Conservation (phyloP, 2,329 filamentous ascomycete genomes). For the Aulographum hederae region DNA sequence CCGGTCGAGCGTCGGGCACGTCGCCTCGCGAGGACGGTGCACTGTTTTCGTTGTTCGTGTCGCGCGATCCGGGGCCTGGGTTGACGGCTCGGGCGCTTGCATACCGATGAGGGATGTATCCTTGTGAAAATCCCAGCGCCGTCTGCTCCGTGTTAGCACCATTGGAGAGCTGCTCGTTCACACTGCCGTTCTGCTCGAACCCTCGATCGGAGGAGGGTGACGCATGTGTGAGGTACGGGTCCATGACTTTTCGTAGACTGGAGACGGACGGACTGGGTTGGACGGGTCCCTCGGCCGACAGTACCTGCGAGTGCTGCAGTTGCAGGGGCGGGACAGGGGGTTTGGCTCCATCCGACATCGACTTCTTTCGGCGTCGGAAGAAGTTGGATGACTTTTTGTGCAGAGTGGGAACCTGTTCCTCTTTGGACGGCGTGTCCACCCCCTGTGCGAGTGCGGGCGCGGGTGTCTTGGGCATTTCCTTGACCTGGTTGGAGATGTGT, state of each 20-base stretch:
- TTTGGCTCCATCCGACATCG: constrained; percentile 47
- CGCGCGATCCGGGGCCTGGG: constrained; percentile 20
- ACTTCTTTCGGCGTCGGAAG: constrained; percentile 87
- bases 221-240: constrained; percentile 46
- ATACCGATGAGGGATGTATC: constrained; percentile 54
- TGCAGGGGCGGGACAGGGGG: constrained; percentile 37
- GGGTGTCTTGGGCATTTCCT: constrained; percentile 16
- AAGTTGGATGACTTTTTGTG: constrained; percentile 91
- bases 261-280: constrained; percentile 39
- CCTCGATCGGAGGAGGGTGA: too few relatives aligned
- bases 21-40: neutral
- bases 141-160: constrained; percentile 1
- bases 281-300: constrained; percentile 15
- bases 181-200: too few relatives aligned
- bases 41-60: neutral
- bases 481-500: constrained; percentile 29
- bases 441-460: constrained; percentile 6
- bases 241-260: constrained; percentile 74
- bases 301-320: constrained; percentile 11
- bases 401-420: constrained; percentile 20
- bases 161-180: neutral
- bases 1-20: neutral
- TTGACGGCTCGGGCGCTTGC: constrained; percentile 52
- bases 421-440: too few relatives aligned
- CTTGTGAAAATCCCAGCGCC: constrained; percentile 61